These are phyloP conservation scores for Hypsizygus marmoreus DNA, from an alignment of 768 basidiomycete species.

Conservation along the genomic window DNA sequence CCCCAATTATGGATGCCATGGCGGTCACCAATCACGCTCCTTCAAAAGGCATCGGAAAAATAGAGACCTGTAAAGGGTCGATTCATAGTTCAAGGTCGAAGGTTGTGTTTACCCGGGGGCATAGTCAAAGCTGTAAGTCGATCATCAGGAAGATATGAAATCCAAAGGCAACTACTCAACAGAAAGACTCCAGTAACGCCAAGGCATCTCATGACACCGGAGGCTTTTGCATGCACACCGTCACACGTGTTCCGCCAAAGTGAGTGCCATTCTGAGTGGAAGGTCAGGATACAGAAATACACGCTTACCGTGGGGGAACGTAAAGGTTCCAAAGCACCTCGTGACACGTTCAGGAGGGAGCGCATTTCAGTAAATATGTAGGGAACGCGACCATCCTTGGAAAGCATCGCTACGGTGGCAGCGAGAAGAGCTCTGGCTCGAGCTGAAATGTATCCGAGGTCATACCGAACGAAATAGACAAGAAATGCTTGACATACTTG, in stretches of 20 bases:
- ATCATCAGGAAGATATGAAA: not conserved
- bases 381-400: not conserved
- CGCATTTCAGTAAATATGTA: not conserved
- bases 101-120: too few relatives aligned
- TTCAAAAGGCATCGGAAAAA: constrained; percentile 5
- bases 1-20: constrained; percentile 3
- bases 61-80: too few relatives aligned
- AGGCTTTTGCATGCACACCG: not conserved
- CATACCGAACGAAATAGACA: constrained; percentile 7
- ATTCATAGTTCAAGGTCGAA: too few relatives aligned
- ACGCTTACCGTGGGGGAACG: not conserved
- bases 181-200: not conserved
- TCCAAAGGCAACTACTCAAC: not conserved
- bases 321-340: not conserved
- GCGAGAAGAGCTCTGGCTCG: constrained; percentile 1
- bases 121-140: too few relatives aligned
- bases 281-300: not conserved
- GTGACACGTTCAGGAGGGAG: not conserved
- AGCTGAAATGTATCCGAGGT: constrained; percentile 13
- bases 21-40: not conserved
- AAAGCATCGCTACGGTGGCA: not conserved
- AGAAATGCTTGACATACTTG: not conserved
- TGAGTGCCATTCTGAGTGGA: too few relatives aligned
- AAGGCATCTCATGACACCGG: constrained; percentile 7
- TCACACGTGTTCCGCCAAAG: too few relatives aligned